Evolutionary conservation across 305 asterid genomes (phyloP).

Genomic region (Fraxinus greggii): DNA sequence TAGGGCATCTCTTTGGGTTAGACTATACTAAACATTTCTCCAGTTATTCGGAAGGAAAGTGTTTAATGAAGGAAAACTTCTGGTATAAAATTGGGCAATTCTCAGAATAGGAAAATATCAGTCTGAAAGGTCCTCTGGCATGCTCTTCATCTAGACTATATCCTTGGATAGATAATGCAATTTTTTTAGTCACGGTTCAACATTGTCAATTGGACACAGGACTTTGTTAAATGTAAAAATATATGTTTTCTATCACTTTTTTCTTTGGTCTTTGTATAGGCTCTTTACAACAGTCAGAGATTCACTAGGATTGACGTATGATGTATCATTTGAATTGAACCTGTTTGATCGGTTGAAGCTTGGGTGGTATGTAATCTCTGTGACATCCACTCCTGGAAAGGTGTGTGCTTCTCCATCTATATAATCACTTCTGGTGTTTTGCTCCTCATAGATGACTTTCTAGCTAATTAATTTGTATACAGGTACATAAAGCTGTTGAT

Average conservation of each 20-base stretch:
- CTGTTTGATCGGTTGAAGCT: constrained; percentile 91
- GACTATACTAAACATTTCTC: background rate
- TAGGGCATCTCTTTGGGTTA: background rate
- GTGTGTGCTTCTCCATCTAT: constrained; percentile 36
- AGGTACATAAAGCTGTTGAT: constrained; percentile 99
- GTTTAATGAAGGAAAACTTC: background rate
- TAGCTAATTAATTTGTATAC: constrained; percentile 24
- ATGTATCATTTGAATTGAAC: constrained; percentile 94
- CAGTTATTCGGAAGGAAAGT: background rate
- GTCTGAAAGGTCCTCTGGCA: background rate
- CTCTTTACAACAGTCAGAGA: constrained; percentile 96
- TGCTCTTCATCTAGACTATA: background rate
- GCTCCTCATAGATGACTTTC: constrained; percentile 15
- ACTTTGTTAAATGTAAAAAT: constrained; percentile 14
- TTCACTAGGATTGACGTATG: constrained; percentile 96
- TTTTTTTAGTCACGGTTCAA: background rate
- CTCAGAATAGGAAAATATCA: background rate
- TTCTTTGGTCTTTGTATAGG: constrained; percentile 39
- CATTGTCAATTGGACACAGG: background rate
- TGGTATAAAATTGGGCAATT: background rate
- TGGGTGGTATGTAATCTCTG: constrained; percentile 97
- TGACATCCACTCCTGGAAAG: constrained; percentile 97
- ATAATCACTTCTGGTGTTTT: constrained; percentile 8
- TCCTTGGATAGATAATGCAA: background rate
- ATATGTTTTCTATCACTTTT: background rate